Conservation (phyloP, 1,284 basidiomycete species). For the Xerocomus amazonicus region DNA sequence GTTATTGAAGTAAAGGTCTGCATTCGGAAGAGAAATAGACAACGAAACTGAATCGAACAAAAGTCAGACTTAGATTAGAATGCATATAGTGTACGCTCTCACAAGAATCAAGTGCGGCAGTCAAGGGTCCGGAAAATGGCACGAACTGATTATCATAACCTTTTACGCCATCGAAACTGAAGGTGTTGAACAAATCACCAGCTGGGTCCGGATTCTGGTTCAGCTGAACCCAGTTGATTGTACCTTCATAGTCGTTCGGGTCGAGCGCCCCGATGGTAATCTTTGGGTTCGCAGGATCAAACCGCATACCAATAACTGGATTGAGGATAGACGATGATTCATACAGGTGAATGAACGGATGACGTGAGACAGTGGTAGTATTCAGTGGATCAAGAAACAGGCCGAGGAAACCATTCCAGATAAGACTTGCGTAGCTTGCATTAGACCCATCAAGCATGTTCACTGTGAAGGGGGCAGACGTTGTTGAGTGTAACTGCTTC, state of each 20-base stretch:
- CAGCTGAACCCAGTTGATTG: slow-evolving; percentile 32
- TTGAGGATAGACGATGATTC: slow-evolving; percentile 26
- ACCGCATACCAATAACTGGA: slow-evolving; percentile 32
- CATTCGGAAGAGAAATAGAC: slow-evolving; percentile 19
- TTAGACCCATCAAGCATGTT: slow-evolving; percentile 24
- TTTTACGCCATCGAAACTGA: slow-evolving; percentile 30
- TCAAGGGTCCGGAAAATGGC: slow-evolving; percentile 18
- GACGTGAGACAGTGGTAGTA: slow-evolving; percentile 3
- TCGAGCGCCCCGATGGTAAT: slow-evolving; percentile 33
- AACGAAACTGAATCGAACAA: slow-evolving; percentile 11
- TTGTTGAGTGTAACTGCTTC: background rate
- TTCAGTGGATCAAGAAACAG: slow-evolving; percentile 27
- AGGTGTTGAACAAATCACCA: slow-evolving; percentile 18
- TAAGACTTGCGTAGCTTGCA: background rate
- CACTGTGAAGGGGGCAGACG: slow-evolving; percentile 9
- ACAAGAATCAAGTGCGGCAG: slow-evolving; percentile 26
- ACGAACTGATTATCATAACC: slow-evolving; percentile 30
- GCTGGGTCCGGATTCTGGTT: slow-evolving; percentile 16
- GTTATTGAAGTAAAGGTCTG: slow-evolving; percentile 17
- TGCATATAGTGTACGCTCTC: background rate
- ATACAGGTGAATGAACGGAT: slow-evolving; percentile 21
- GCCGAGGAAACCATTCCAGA: slow-evolving; percentile 29
- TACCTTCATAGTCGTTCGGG: slow-evolving; percentile 32
- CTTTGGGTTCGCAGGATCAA: slow-evolving; percentile 29
- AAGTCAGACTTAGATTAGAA: background rate